Evolutionary conservation across 148 eudicot species (phyloP).

Genomic region (Mesembryanthemum crystallinum): DNA sequence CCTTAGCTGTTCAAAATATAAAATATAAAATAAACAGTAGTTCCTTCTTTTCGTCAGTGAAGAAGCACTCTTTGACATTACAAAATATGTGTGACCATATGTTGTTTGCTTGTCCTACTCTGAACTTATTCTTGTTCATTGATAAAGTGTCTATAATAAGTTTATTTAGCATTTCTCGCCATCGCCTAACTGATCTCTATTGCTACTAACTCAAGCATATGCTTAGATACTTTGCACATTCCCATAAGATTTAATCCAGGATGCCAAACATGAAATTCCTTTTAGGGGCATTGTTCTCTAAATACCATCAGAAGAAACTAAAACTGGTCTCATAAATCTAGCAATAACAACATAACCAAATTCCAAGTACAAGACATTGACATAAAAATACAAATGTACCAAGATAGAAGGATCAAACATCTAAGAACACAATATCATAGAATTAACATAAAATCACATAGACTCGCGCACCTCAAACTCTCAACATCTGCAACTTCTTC

Average conservation of each 20-base stretch:
- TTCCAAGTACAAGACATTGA: background rate
- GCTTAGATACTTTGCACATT: background rate
- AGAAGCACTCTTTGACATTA: background rate
- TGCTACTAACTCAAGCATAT: background rate
- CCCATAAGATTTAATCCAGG: background rate
- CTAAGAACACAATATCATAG: background rate
- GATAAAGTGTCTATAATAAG: too few species aligned
- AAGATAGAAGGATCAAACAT: background rate
- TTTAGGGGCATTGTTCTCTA: background rate
- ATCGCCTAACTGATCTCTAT: background rate
- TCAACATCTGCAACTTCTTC: constrained; percentile 73
- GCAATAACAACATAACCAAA: background rate
- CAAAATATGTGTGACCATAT: background rate
- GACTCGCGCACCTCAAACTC: constrained; percentile 51
- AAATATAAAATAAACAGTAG: too few species aligned
- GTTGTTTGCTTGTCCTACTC: background rate
- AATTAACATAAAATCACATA: background rate
- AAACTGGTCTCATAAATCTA: background rate
- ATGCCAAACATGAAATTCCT: background rate
- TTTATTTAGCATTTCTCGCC: background rate
- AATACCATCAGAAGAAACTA: background rate
- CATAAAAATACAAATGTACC: background rate
- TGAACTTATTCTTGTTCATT: background rate
- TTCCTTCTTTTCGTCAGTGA: too few species aligned
- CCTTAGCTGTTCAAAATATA: too few species aligned